Base-by-base conservation (phyloP, 2,329 filamentous ascomycete genomes). In the Sporothrix inflata region DNA sequence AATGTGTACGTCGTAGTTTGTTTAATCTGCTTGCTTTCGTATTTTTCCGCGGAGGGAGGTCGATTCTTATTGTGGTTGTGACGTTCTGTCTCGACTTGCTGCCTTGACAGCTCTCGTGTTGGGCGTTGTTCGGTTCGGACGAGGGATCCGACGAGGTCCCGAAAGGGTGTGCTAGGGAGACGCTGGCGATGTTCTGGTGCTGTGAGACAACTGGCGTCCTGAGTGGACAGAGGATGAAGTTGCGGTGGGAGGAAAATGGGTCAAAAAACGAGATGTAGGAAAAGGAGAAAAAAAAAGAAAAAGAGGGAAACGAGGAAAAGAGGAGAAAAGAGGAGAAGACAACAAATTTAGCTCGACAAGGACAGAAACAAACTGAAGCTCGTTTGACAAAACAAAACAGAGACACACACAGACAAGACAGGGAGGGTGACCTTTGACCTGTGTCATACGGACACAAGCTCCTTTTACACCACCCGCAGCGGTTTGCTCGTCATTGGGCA, bases 401-500 rank as follows among this genome's bases (percentile, higher is more conserved):
- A 19, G 14, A 42, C 38, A 65, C 45, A 40, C 21, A 60, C 7
- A 38, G 38, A 51, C 21, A 65, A 14, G 21, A 57, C 30, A 53
- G 27, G 27, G 6, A 38, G 53, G 53, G 8, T 24, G 45, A 47
- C 14, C 47, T 51, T 21, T n/a, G 24, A 3, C 24, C 34, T 65
- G 21, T 65, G 61, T 47, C 21, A 65, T 38, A 60, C 38, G 61
- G 42, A 6, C 60, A 47, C 19, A 49, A 30, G n/a, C 19, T 27
- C 57, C 45, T 30, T 71, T 51, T 71, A 69, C 72, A 66, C 63
- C 69, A 74, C 67, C 53, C 5, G 7, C 19, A 14, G n/a, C 38
- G 7, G n/a, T 47, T 69, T 63, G 71, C 57, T 69, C 73, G 73
- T 71, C 71, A 74, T 73, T 55, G 24, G 40, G 49, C 65, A 68